phyloP scores from a whole-genome alignment of 1,284 basidiomycete species.

The Apiotrichum montevideense region DNA sequence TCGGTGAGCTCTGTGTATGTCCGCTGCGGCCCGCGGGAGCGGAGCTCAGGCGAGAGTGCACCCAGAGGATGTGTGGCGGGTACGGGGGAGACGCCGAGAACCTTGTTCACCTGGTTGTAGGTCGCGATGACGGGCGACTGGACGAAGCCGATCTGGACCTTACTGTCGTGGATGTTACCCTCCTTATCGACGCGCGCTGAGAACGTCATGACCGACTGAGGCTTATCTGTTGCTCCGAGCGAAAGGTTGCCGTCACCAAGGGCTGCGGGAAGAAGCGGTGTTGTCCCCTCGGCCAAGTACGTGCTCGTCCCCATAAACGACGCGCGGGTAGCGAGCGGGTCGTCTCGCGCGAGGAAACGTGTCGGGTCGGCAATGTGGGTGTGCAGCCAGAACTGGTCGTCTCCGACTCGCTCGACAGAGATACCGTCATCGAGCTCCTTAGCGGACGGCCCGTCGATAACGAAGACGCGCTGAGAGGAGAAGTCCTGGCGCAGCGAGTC shows the following conservation, averaged over 20 bases:
- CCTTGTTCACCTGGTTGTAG: conserved; percentile 64
- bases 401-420: conserved; percentile 63
- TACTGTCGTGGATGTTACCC: conserved; percentile 66
- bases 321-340: conserved; percentile 58
- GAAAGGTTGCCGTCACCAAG: conserved; percentile 52
- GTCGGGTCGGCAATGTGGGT: conserved; percentile 93
- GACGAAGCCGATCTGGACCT: conserved; percentile 65
- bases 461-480: conserved; percentile 64
- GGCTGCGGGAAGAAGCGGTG: conserved; percentile 61
- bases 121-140: conserved; percentile 61
- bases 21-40: background rate
- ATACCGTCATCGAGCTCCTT: conserved; percentile 92
- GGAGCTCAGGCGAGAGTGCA: conserved; percentile 2
- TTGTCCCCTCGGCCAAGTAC: conserved; percentile 63
- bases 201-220: conserved; percentile 65
- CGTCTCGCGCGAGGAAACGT: conserved; percentile 63
- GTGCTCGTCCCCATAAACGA: conserved; percentile 51
- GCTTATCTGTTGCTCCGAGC: conserved; percentile 51
- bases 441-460: conserved; percentile 77
- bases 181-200: conserved; percentile 62
- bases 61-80: conserved; percentile 27
- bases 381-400: conserved; percentile 72
- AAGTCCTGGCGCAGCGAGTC: conserved; percentile 65
- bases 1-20: background rate
- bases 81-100: conserved; percentile 48